A percentile compares a stretch with the other conserved stretches of the same genome.
phyloP scores from a whole-genome alignment of 2,329 filamentous ascomycete species.

The Davidsoniella neocaledoniae region DNA sequence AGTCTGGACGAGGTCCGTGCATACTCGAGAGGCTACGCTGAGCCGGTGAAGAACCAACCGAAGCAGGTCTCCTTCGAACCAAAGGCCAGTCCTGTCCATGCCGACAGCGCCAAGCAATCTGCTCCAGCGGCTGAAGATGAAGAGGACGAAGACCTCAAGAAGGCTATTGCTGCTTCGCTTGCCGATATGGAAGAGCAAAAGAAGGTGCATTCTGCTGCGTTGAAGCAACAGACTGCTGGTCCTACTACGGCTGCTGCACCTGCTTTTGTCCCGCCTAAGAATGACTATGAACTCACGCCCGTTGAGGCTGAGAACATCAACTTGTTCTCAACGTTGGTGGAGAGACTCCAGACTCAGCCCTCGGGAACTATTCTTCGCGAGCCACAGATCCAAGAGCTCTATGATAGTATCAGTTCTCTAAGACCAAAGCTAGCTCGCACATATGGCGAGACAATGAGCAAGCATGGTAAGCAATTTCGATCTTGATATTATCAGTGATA shows the following conservation, averaged over 20 bases:
- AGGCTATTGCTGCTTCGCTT: constrained; percentile 85
- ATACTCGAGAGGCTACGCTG: constrained; percentile 55
- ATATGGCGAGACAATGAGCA: constrained; percentile 98
- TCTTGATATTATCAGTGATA: background rate
- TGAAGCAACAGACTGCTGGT: constrained; percentile 55
- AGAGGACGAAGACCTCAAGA: constrained; percentile 83
- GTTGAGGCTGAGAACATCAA: constrained; percentile 97
- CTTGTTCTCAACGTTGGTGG: constrained; percentile 82
- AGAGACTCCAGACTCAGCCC: constrained; percentile 84
- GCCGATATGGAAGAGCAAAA: constrained; percentile 98
- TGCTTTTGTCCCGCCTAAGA: constrained; percentile 54
- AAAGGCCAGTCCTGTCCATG: constrained; percentile 15
- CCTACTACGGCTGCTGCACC: constrained; percentile 22
- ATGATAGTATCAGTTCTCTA: constrained; percentile 88
- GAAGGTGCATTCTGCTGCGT: constrained; percentile 64
- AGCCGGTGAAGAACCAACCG: constrained; percentile 30
- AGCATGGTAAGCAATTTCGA: constrained; percentile 52
- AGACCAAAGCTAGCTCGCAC: constrained; percentile 87
- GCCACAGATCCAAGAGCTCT: constrained; percentile 93
- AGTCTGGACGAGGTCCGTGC: constrained; percentile 83
- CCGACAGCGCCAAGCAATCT: constrained; percentile 19
- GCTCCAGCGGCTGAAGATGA: constrained; percentile 42
- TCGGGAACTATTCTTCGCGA: constrained; percentile 92
- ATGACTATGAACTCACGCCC: constrained; percentile 83
- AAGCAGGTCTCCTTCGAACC: constrained; percentile 13